phyloP scores from a whole-genome alignment of 441 rosid species.

The Biscutella laevigata region DNA sequence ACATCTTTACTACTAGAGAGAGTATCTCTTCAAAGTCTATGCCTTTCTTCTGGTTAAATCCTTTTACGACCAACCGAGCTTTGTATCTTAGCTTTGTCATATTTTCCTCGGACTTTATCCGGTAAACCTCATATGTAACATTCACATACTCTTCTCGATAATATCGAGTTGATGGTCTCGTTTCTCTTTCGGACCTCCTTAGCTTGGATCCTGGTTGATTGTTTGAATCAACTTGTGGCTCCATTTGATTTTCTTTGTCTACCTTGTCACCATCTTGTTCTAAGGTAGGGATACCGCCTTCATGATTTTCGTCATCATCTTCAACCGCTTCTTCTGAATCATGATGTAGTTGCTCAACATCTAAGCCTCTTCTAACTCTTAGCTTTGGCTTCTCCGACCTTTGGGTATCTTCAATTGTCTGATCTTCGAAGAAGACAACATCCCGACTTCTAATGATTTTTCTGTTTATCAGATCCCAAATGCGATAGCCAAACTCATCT shows the following conservation, averaged over 20 bases:
- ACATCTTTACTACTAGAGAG: neutral
- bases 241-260: neutral
- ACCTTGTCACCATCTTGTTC: neutral
- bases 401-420: neutral
- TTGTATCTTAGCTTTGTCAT: neutral
- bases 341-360: neutral
- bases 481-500: slow-evolving; percentile 7
- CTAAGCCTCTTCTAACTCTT: neutral
- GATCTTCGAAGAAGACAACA: neutral
- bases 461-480: neutral
- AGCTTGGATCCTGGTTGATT: neutral
- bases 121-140: neutral
- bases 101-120: neutral
- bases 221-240: neutral
- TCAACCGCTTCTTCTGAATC: neutral
- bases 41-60: neutral
- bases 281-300: neutral
- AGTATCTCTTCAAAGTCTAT: neutral
- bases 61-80: neutral
- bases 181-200: neutral
- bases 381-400: too few relatives aligned
- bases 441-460: neutral
- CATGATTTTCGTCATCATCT: neutral
- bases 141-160: neutral
- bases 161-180: too few relatives aligned